These are phyloP conservation scores for Gnomoniopsis smithogilvyi DNA, from an alignment of 2,329 filamentous ascomycete genomes.

Conservation along the genomic window DNA sequence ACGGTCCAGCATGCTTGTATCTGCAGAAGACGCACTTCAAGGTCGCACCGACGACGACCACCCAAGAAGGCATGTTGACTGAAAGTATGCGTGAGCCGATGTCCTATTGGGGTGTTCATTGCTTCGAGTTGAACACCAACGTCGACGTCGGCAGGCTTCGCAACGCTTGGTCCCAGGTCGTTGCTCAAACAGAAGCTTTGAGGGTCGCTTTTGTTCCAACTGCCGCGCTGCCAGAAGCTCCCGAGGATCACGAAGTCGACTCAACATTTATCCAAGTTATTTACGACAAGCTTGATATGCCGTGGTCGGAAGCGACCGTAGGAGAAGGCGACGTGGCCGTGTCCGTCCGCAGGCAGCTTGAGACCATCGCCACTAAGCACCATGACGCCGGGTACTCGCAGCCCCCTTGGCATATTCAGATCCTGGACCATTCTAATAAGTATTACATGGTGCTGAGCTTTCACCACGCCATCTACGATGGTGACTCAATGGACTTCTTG, in stretches of 20 bases:
- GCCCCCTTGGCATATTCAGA: slow-evolving; percentile 35
- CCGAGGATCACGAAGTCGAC: slow-evolving; percentile 1
- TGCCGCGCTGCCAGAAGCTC: slow-evolving; percentile 16
- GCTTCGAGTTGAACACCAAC: slow-evolving; percentile 28
- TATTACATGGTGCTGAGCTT: slow-evolving; percentile 36
- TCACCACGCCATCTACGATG: slow-evolving; percentile 64
- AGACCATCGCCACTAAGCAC: background rate
- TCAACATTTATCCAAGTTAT: slow-evolving; percentile 21
- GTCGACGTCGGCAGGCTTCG: slow-evolving; percentile 28
- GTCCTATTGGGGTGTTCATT: slow-evolving; percentile 37
- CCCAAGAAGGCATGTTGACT: slow-evolving; percentile 14
- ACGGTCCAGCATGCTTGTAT: too few relatives aligned
- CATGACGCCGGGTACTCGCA: background rate
- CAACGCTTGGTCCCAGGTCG: slow-evolving; percentile 30
- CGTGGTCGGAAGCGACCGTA: too few relatives aligned
- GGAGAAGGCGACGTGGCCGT: background rate
- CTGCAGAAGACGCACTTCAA: too few relatives aligned
- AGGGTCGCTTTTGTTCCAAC: slow-evolving; percentile 33
- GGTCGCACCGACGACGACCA: too few relatives aligned
- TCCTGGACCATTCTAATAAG: slow-evolving; percentile 22
- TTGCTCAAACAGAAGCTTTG: slow-evolving; percentile 30
- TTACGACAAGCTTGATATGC: too few relatives aligned
- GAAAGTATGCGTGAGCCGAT: slow-evolving; percentile 34
- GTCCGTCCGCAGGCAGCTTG: slow-evolving; percentile 3
- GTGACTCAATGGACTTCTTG: slow-evolving; percentile 37